These are phyloP conservation scores for Mortierella antarctica DNA, from an alignment of 192 early-diverging fungal species.

Conservation along the genomic window DNA sequence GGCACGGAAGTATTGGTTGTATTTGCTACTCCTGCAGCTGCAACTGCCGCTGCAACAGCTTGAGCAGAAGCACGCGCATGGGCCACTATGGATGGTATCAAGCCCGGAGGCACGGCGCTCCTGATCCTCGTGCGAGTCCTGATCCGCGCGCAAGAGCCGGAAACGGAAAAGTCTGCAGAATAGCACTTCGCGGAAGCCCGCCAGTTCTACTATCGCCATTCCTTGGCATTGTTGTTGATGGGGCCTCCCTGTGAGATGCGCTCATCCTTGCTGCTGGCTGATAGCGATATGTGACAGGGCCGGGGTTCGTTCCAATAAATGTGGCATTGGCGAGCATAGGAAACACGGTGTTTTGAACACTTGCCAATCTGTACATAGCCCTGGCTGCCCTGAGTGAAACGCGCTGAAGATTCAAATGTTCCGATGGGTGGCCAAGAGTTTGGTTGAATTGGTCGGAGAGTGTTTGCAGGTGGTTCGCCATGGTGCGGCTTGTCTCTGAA, in stretches of 20 bases:
- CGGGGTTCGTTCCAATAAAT: slow-evolving; percentile 38
- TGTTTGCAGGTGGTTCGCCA: slow-evolving; percentile 34
- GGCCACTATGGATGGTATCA: slow-evolving; percentile 33
- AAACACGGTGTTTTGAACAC: slow-evolving; percentile 49
- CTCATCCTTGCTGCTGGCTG: slow-evolving; percentile 14
- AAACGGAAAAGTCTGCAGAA: slow-evolving; percentile 3
- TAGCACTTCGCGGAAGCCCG: no score
- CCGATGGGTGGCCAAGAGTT: slow-evolving; percentile 1
- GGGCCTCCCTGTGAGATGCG: no score
- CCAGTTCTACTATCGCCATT: no score
- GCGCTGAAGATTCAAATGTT: slow-evolving; percentile 15
- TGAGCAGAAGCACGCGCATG: slow-evolving; percentile 33
- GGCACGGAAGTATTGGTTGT: background rate
- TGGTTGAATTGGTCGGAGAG: slow-evolving; percentile 26
- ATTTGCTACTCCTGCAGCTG: background rate
- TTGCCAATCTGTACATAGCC: slow-evolving; percentile 49
- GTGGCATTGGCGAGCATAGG: slow-evolving; percentile 50
- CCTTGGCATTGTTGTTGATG: no score
- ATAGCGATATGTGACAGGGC: slow-evolving; percentile 23
- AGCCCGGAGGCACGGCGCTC: slow-evolving; percentile 8
- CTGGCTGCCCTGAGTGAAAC: slow-evolving; percentile 38
- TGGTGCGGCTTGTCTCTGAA: slow-evolving; percentile 32
- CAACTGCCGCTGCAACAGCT: slow-evolving; percentile 4
- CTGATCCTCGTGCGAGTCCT: background rate
- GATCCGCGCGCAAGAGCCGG: slow-evolving; percentile 2